A percentile compares a stretch with the other conserved stretches of the same genome.
Conservation (phyloP, 495 filamentous ascomycete genomes). For the Hypoxylon fuscum region DNA sequence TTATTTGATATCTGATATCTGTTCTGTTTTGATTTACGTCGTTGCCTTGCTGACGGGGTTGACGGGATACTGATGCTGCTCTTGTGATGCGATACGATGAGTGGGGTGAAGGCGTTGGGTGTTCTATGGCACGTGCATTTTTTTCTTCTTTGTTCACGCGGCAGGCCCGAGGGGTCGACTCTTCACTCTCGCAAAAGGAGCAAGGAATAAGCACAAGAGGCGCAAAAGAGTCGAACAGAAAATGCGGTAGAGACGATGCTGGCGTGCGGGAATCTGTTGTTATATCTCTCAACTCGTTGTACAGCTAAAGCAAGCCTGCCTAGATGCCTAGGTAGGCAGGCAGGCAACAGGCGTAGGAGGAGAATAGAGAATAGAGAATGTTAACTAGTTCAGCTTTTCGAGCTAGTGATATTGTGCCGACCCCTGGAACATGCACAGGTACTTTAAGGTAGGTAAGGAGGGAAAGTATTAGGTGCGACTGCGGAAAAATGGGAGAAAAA, state of each 20-base stretch:
- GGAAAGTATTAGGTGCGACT: too few species aligned
- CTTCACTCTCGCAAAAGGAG: not conserved
- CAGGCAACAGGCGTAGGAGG: too few species aligned
- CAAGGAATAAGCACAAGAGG: not conserved
- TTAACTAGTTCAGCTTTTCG: too few species aligned
- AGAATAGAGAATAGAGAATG: too few species aligned
- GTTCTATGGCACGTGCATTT: not conserved
- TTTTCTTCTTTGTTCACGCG: not conserved
- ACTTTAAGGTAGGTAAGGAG: too few species aligned
- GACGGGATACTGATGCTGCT: not conserved
- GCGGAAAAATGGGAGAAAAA: too few species aligned
- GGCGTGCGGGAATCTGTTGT: too few species aligned
- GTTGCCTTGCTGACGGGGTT: not conserved
- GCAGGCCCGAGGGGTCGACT: not conserved
- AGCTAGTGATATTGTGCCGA: too few species aligned
- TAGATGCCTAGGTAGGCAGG: too few species aligned
- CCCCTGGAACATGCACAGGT: too few species aligned
- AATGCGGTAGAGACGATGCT: not conserved
- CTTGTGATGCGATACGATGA: not conserved
- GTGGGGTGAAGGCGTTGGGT: not conserved
- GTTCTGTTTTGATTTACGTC: not conserved
- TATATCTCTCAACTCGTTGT: not conserved
- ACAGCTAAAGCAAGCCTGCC: not conserved
- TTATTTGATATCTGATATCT: not conserved
- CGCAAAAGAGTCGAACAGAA: not conserved